Conservation (phyloP, 2,329 filamentous ascomycete species). For the Sphaerulina populicola region DNA sequence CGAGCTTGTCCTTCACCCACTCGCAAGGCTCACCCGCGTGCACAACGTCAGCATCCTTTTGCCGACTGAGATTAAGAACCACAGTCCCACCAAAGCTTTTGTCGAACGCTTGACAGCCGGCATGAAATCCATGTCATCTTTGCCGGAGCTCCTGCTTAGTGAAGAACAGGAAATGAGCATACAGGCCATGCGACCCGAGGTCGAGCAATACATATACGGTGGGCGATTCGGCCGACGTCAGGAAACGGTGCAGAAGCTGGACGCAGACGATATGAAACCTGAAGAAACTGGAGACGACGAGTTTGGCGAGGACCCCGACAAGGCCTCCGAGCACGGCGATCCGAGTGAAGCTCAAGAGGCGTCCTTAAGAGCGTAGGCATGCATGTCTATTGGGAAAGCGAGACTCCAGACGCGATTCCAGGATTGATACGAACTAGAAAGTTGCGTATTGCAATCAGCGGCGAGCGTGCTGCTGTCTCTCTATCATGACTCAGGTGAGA, state of each 20-base stretch:
- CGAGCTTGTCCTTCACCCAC: slow-evolving; percentile 25
- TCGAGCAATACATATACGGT: not conserved
- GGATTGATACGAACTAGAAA: not conserved
- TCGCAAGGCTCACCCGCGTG: slow-evolving; percentile 19
- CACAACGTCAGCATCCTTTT: slow-evolving; percentile 25
- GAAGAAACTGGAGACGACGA: slow-evolving; percentile 1
- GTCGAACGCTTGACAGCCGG: slow-evolving; percentile 13
- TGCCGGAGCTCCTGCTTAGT: slow-evolving; percentile 1
- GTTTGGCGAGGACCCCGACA: not conserved
- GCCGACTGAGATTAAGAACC: slow-evolving; percentile 14
- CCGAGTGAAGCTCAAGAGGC: not conserved
- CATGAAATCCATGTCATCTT: slow-evolving; percentile 14
- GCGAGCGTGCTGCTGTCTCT: too few species aligned
- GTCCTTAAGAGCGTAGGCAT: not conserved
- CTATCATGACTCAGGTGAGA: too few species aligned
- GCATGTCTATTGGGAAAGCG: not conserved
- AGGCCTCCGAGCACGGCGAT: not conserved
- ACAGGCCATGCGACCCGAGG: slow-evolving; percentile 3
- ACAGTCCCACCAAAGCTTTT: slow-evolving; percentile 18
- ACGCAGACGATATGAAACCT: not conserved
- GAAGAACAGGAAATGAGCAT: not conserved
- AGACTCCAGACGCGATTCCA: not conserved
- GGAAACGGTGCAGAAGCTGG: not conserved
- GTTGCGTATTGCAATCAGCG: too few species aligned
- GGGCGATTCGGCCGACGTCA: not conserved